These are phyloP conservation scores for Talaromyces sp. DNA, from an alignment of 2,329 filamentous ascomycete genomes.

Conservation along the genomic window DNA sequence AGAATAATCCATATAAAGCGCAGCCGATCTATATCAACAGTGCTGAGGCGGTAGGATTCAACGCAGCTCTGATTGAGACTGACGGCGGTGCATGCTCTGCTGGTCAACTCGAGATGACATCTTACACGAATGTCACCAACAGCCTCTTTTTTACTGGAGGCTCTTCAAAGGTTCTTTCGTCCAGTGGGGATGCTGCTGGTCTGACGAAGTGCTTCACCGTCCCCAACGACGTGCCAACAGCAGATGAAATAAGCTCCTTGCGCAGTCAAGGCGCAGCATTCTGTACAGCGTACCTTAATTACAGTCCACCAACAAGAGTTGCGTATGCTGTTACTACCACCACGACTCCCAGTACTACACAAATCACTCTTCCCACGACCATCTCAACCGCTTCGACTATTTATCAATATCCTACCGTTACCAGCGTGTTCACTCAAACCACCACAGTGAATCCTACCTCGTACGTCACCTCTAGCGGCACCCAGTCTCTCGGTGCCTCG, in stretches of 20 bases:
- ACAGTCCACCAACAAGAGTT: not conserved
- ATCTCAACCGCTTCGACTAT: not conserved
- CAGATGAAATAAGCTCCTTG: not conserved
- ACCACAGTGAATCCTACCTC: not conserved
- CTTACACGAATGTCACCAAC: not conserved
- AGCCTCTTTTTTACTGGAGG: not conserved
- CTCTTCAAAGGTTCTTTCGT: not conserved
- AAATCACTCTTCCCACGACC: not conserved
- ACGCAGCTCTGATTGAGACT: not conserved
- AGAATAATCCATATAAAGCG: not conserved
- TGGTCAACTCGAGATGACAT: conserved; percentile 1
- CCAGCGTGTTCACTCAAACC: not conserved
- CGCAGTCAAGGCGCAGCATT: conserved; percentile 2
- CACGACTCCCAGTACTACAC: not conserved
- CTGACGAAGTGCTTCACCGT: not conserved
- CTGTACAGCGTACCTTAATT: not conserved
- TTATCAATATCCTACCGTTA: not conserved
- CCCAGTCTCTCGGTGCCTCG: not conserved
- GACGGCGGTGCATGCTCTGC: not conserved
- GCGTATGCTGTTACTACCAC: not conserved
- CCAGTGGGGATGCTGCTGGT: not conserved
- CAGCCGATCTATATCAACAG: not conserved
- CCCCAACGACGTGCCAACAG: not conserved
- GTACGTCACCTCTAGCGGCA: not conserved
- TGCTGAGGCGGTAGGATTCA: not conserved